These are phyloP conservation scores for Xerocomellus dryophilus DNA, from an alignment of 768 basidiomycete species.

Conservation along the genomic window DNA sequence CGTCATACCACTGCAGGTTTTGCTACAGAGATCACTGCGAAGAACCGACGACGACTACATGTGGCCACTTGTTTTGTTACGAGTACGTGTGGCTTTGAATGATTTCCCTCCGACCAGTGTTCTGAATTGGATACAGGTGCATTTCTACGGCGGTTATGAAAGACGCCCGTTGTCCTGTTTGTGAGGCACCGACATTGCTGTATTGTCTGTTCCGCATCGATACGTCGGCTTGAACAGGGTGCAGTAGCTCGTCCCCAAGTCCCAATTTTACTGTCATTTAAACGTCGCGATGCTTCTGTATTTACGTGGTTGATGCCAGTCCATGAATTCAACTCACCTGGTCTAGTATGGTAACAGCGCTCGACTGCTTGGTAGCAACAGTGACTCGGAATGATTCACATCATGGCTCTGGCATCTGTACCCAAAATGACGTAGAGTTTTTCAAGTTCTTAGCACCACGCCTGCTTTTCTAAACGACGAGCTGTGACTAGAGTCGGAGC, in stretches of 20 bases:
- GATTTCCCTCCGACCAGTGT: background rate
- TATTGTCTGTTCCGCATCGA: slow-evolving; percentile 58
- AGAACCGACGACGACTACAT: slow-evolving; percentile 58
- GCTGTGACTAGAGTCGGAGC: no score
- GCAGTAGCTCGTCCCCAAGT: background rate
- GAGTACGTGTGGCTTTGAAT: slow-evolving; percentile 23
- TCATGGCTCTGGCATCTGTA: no score
- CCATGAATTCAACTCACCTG: background rate
- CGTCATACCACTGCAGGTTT: slow-evolving; percentile 45
- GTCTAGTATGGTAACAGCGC: background rate
- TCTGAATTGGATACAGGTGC: slow-evolving; percentile 38
- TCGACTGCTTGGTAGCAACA: background rate
- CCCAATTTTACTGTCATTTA: background rate
- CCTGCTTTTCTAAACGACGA: no score
- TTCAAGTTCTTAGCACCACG: no score
- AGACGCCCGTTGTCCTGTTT: slow-evolving; percentile 50
- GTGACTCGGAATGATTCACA: no score
- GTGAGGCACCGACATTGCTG: slow-evolving; percentile 47
- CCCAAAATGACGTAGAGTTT: no score
- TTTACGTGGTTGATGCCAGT: slow-evolving; percentile 3
- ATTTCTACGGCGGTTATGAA: slow-evolving; percentile 49
- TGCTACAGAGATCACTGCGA: slow-evolving; percentile 49
- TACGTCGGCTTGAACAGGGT: slow-evolving; percentile 25
- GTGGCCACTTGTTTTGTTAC: slow-evolving; percentile 64
- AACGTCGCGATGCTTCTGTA: background rate